Evolutionary conservation across 768 basidiomycete species (phyloP), one percentile per base, ranked within the genome.

Genomic region (Suillus weaverae): DNA sequence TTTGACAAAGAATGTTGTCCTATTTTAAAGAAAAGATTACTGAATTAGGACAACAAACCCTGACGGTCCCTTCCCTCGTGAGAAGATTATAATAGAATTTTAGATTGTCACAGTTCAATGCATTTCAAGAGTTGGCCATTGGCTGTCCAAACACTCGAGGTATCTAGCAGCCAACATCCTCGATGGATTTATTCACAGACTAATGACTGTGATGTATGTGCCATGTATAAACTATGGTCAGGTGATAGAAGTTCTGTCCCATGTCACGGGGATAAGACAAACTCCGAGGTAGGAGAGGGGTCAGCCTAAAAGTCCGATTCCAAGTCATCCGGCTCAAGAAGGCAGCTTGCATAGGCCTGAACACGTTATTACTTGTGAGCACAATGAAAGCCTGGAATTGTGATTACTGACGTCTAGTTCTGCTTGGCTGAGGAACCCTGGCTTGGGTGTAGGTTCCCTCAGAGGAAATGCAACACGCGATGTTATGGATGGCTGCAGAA

Each of bases 281-380:
- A 66, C 10, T 30, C 13, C 43, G 48, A 22, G n/a, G 36, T 22
- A 10, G 5, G 11, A 22, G 39, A 67, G 36, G 1, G 57, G 62
- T 69, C 61, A 69, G 39, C 30, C 67, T 67, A 75, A 65, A 66
- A 70, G 30, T 76, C 74, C 18, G 71, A 76, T 48, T 77, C 68
- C 64, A 76, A 77, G 13, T 62, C 53, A 26, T 67, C 65, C 30
- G 71, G 71, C 62, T 71, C 73, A 9, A 82, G 67, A 2, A 83
- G 63, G 62, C 81, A 81, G 22, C 78, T 77, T 7, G 74, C 78
- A 62, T 78, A 81, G 10, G 62, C 64, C 67, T 72, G 70, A 9
- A 22, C 55, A 39, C 3, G 26, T 18, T 6, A 39, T 57, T 10
- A 8, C 4, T 38, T 10, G 26, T 57, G 9, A 57, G 38, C 10